A percentile compares a stretch with the other conserved stretches of the same genome.
These are phyloP conservation scores for Salisapilia sapeloensis DNA, from an alignment of 352 stramenopile species.

Conservation along the genomic window DNA sequence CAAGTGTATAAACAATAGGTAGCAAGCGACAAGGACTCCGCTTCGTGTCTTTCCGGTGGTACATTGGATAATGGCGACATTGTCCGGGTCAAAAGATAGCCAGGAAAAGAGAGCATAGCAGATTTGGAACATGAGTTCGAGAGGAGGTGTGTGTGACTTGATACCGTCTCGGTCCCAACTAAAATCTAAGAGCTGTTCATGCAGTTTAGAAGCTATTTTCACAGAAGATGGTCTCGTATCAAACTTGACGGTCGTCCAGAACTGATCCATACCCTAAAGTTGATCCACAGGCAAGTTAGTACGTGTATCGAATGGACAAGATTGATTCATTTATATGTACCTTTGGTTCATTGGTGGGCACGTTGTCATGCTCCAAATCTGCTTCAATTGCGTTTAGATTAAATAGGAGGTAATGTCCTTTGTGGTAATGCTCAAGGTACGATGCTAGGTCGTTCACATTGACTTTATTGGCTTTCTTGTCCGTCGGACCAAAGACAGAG, in stretches of 20 bases:
- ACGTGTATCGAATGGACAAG: neutral
- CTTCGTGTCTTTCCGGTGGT: conserved; percentile 87
- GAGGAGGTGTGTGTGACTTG: conserved; percentile 63
- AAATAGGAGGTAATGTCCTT: conserved; percentile 58
- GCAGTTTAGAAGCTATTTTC: conserved; percentile 33
- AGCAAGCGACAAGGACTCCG: conserved; percentile 86
- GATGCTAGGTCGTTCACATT: conserved; percentile 50
- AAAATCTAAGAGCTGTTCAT: conserved; percentile 77
- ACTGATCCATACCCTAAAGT: too few relatives aligned
- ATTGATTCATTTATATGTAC: neutral
- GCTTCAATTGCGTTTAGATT: conserved; percentile 51
- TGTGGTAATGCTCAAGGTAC: conserved; percentile 35
- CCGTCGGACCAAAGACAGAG: conserved; percentile 26
- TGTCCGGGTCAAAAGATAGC: conserved; percentile 55
- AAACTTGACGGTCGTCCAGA: too few relatives aligned
- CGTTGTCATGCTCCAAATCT: conserved; percentile 1
- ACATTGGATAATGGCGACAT: conserved; percentile 83
- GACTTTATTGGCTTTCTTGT: conserved; percentile 56
- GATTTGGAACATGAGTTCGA: conserved; percentile 79
- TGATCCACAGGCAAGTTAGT: too few relatives aligned
- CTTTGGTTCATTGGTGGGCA: neutral
- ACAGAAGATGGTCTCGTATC: neutral
- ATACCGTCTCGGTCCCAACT: conserved; percentile 66
- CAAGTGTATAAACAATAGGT: conserved; percentile 77
- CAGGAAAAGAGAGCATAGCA: conserved; percentile 90